Conservation (phyloP, 2,329 filamentous ascomycete species). For the Arthroderma sp. region DNA sequence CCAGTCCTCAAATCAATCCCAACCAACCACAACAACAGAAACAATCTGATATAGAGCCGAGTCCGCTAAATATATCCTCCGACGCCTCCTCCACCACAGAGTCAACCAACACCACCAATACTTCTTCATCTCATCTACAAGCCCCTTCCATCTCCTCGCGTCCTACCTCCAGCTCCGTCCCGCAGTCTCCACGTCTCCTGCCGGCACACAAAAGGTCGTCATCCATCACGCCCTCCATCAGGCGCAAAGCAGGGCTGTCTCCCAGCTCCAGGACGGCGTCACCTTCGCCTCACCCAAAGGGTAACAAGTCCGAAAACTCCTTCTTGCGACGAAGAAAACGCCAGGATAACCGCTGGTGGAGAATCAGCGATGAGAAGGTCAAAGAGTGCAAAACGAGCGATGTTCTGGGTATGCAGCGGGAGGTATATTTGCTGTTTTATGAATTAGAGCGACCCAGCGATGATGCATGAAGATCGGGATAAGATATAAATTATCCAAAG, state of each 20-base stretch:
- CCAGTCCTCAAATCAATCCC: constrained; percentile 36
- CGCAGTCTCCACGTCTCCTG: constrained; percentile 22
- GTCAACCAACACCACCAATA: constrained; percentile 12
- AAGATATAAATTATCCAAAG: no score
- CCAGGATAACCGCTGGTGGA: constrained; percentile 75
- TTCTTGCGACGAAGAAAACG: constrained; percentile 39
- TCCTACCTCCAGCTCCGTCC: constrained; percentile 12
- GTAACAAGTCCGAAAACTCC: background rate
- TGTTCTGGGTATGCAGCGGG: constrained; percentile 82
- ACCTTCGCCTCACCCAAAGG: background rate
- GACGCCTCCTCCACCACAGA: constrained; percentile 22
- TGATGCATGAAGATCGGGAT: constrained; percentile 12
- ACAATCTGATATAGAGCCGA: constrained; percentile 16
- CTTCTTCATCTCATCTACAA: background rate
- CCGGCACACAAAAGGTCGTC: constrained; percentile 15
- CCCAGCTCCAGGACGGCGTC: background rate
- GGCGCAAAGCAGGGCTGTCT: background rate
- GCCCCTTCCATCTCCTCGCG: constrained; percentile 9
- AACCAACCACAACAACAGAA: constrained; percentile 16
- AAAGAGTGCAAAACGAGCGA: constrained; percentile 88
- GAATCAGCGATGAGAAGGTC: constrained; percentile 93
- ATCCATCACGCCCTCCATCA: background rate
- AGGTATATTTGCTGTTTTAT: constrained; percentile 94
- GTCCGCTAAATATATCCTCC: constrained; percentile 18
- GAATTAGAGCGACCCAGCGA: constrained; percentile 52